Percentiles rank a stretch among this genome's conserved stretches.
Evolutionary conservation across 345 rosid species (phyloP).

Genomic region (Lepidium didymum): DNA sequence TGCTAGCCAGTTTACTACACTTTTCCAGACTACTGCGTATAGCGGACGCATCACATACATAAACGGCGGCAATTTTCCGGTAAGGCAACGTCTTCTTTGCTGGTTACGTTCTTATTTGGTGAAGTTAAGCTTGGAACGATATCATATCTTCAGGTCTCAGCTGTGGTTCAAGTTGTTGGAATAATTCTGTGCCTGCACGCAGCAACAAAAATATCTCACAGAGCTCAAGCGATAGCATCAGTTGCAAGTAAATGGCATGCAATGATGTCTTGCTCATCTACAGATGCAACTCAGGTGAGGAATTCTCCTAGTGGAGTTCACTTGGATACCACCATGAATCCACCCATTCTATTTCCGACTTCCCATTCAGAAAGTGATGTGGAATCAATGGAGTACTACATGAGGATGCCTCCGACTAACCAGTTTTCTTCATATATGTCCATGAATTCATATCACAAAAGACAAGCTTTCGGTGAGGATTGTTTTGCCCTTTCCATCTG

Average conservation of each 20-base stretch:
- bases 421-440: slow-evolving; percentile 62
- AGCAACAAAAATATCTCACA: slow-evolving; percentile 79
- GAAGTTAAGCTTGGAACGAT: neutral
- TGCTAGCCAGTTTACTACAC: slow-evolving; percentile 61
- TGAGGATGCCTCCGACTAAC: slow-evolving; percentile 48
- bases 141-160: slow-evolving; percentile 49
- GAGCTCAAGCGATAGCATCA: slow-evolving; percentile 73
- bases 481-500: neutral
- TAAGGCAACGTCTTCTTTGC: slow-evolving; percentile 29
- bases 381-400: slow-evolving; percentile 62
- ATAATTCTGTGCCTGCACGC: slow-evolving; percentile 76
- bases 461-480: slow-evolving; percentile 77
- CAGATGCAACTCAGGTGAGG: slow-evolving; percentile 46
- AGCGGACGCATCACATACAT: slow-evolving; percentile 52
- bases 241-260: slow-evolving; percentile 90
- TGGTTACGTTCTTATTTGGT: neutral
- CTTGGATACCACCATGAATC: slow-evolving; percentile 33
- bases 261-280: slow-evolving; percentile 49
- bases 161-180: slow-evolving; percentile 81
- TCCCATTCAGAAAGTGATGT: slow-evolving; percentile 73
- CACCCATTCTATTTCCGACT: slow-evolving; percentile 26
- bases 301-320: slow-evolving; percentile 40
- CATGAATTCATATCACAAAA: slow-evolving; percentile 60
- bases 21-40: slow-evolving; percentile 71
- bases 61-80: slow-evolving; percentile 89